Evolutionary conservation across 805 yeast genomes (phyloP).

Genomic region (Kuraishia floccosa): DNA sequence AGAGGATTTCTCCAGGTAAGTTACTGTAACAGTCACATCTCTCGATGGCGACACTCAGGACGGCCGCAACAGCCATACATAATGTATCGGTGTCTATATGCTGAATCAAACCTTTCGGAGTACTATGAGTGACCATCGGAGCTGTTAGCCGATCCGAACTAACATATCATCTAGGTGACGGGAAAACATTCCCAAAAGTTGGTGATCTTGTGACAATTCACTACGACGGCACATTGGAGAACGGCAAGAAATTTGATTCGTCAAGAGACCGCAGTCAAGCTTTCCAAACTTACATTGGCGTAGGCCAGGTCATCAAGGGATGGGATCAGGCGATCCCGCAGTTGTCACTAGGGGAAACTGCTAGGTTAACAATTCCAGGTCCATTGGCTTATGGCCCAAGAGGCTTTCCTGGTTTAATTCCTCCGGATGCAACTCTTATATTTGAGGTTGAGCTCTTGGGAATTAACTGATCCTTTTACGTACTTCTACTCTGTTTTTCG

Average conservation of each 20-base stretch:
- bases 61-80: too few species aligned
- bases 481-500: too few species aligned
- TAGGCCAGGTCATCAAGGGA: slow-evolving; percentile 92
- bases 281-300: slow-evolving; percentile 89
- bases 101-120: too few species aligned
- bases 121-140: too few species aligned
- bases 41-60: too few species aligned
- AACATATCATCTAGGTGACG: slow-evolving; percentile 69
- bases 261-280: slow-evolving; percentile 93
- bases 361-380: slow-evolving; percentile 86
- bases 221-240: slow-evolving; percentile 90
- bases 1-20: slow-evolving; percentile 9
- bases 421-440: slow-evolving; percentile 89
- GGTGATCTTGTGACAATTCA: slow-evolving; percentile 92
- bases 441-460: slow-evolving; percentile 70
- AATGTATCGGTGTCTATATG: background rate
- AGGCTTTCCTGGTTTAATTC: slow-evolving; percentile 95
- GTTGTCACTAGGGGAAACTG: slow-evolving; percentile 87
- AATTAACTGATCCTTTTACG: slow-evolving; percentile 38
- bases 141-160: too few species aligned
- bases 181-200: slow-evolving; percentile 69
- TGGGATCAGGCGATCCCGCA: slow-evolving; percentile 96
- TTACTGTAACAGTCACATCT: background rate
- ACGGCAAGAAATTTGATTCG: slow-evolving; percentile 93
- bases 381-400: slow-evolving; percentile 87